phyloP scores from a whole-genome alignment of 331 rosid species.

The Pyrus hybrid region DNA sequence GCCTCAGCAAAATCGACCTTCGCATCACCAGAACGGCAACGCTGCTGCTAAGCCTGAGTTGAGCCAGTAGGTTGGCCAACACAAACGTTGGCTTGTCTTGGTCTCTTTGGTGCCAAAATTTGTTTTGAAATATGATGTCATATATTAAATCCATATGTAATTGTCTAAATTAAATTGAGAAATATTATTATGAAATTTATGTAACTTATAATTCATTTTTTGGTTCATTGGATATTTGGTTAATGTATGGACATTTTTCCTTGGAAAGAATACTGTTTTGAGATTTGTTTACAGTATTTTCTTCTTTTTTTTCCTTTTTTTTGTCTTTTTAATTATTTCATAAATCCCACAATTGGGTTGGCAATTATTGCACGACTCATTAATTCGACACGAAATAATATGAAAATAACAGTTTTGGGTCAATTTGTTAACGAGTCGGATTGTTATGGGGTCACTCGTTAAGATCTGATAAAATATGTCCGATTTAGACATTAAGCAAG shows the following conservation, averaged over 20 bases:
- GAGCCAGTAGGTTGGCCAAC: conserved; percentile 8
- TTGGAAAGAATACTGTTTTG: neutral
- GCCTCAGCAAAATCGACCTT: conserved; percentile 1
- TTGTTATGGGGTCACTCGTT: no score
- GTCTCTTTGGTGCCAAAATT: conserved; percentile 2
- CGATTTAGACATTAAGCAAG: no score
- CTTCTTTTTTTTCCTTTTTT: neutral
- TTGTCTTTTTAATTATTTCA: neutral
- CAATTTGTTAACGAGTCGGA: no score
- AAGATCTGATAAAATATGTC: accelerated
- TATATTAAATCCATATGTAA: conserved; percentile 6
- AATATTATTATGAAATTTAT: conserved; percentile 8
- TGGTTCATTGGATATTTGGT: conserved; percentile 11
- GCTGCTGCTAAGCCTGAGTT: conserved; percentile 24
- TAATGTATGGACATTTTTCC: neutral
- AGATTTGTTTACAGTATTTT: neutral
- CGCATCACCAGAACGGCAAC: conserved; percentile 38
- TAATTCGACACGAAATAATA: no score
- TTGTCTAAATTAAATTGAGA: conserved; percentile 2
- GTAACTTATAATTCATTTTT: conserved; percentile 15
- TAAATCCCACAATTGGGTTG: neutral
- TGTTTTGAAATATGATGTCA: conserved; percentile 9
- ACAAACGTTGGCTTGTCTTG: conserved; percentile 5
- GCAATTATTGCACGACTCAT: no score
- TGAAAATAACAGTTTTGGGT: no score